These are phyloP conservation scores for Acacia pycnantha DNA, from an alignment of 331 rosid genomes.

Conservation along the genomic window DNA sequence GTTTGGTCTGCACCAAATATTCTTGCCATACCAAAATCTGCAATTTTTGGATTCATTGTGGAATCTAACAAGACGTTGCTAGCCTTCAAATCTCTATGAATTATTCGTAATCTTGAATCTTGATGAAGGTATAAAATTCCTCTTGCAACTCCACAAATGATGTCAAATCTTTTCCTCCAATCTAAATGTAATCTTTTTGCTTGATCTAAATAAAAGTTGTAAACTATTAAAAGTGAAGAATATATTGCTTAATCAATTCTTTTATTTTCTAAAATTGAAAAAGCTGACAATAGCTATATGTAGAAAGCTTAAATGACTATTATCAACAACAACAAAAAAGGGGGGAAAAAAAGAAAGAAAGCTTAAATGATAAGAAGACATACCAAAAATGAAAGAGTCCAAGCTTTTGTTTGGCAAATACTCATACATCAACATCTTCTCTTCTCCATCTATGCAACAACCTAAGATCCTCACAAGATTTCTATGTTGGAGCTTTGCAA, in stretches of 20 bases:
- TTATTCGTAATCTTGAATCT: neutral
- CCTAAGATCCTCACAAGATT: neutral
- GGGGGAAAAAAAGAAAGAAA: no score
- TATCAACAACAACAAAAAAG: no score
- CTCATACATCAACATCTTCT: neutral
- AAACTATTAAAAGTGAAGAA: neutral
- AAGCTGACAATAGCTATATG: neutral
- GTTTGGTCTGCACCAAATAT: neutral
- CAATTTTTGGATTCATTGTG: neutral
- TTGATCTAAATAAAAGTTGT: neutral
- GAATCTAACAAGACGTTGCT: neutral
- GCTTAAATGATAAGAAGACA: neutral
- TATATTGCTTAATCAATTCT: neutral
- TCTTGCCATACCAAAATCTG: neutral
- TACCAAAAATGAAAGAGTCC: neutral
- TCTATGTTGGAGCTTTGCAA: neutral
- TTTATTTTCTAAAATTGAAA: neutral
- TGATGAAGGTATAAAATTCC: neutral
- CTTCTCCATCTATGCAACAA: neutral
- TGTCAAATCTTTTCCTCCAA: neutral
- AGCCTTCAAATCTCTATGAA: neutral
- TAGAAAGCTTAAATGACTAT: neutral
- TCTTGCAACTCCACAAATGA: neutral
- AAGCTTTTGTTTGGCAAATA: neutral
- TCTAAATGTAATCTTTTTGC: neutral